Evolutionary conservation across 129 eudicot genomes (phyloP), one percentile per base, ranked within the genome.

Genomic region (Artemisia argyi): DNA sequence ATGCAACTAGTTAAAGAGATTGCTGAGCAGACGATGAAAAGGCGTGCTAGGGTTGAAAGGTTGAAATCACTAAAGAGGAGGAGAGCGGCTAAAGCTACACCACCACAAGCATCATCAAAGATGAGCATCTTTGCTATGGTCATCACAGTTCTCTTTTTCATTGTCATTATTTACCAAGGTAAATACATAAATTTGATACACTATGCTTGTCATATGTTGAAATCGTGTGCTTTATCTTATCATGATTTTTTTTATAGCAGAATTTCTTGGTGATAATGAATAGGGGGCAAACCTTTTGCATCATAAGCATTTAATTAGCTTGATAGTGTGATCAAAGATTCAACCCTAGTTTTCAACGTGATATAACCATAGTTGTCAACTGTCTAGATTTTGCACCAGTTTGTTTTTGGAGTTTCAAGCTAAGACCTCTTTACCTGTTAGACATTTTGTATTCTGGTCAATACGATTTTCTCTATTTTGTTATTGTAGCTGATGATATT

Each of bases 111-210:
- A 9, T 78, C 91, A 28, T 87, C 76, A 18, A 69, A 61, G 26
- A 64, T 89, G 66, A 82, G 86, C 64, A 20, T 86, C 66, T 76
- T 82, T 67, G 90, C 97, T 18, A 61, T 86, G 91, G 78, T 77
- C 51, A 67, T 86, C 54, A 86, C 96, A 3, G 70, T 84, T 68
- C 81, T 91, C 57, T 82, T 91, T 76, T 84, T 82, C 57, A 39
- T 88, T 55, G 72, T 91, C 66, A 76, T 91, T 64, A 20, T 88
- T 56, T 80, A 82, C 50, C 96, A 88, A 88, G 97, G 97, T 91
- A 88, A 68, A 11, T 63, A 24, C 20, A 46, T 14, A 54, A 7
- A 26, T 9, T 30, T 68, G 11, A 78, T 74, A 20, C 48, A 10
- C 59, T 28, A 54, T 54, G 73, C 73, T n/a, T 75, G 68, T 56